Evolutionary conservation across 2,329 filamentous ascomycete genomes (phyloP).

Genomic region (Cytospora mali): DNA sequence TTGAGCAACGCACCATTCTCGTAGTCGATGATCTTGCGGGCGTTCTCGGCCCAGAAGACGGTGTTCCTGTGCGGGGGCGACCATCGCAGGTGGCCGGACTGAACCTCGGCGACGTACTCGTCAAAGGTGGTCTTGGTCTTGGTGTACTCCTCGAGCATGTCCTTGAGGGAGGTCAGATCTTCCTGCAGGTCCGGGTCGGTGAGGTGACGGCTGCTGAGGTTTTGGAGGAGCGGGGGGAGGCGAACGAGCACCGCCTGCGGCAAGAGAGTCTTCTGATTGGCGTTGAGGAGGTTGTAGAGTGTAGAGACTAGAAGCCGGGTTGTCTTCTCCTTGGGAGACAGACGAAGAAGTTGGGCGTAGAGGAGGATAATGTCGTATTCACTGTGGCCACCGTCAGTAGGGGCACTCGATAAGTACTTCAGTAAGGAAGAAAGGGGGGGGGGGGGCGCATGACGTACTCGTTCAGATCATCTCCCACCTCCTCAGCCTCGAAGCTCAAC

Average conservation of each 20-base stretch:
- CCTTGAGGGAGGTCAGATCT: conserved; percentile 62
- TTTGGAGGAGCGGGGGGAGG: conserved; percentile 69
- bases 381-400: conserved; percentile 48
- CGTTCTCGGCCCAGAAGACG: conserved; percentile 90
- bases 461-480: conserved; percentile 75
- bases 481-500: conserved; percentile 87
- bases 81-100: conserved; percentile 87
- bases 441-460: conserved; percentile 63
- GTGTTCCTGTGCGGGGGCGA: conserved; percentile 86
- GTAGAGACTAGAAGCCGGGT: conserved; percentile 89
- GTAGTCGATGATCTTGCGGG: conserved; percentile 80
- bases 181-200: conserved; percentile 66
- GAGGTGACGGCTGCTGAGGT: conserved; percentile 63
- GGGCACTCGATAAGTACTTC: neutral
- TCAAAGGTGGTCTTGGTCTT: conserved; percentile 79
- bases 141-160: conserved; percentile 67
- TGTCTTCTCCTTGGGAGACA: conserved; percentile 98
- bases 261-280: conserved; percentile 72
- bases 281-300: conserved; percentile 78
- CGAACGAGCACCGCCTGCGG: conserved; percentile 85
- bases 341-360: conserved; percentile 86
- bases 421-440: too few species aligned
- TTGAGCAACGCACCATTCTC: conserved; percentile 77
- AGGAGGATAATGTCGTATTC: conserved; percentile 91
- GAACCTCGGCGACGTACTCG: conserved; percentile 85